Evolutionary conservation across 1,139 yeast species (phyloP).

Genomic region (Diutina neorugosa): DNA sequence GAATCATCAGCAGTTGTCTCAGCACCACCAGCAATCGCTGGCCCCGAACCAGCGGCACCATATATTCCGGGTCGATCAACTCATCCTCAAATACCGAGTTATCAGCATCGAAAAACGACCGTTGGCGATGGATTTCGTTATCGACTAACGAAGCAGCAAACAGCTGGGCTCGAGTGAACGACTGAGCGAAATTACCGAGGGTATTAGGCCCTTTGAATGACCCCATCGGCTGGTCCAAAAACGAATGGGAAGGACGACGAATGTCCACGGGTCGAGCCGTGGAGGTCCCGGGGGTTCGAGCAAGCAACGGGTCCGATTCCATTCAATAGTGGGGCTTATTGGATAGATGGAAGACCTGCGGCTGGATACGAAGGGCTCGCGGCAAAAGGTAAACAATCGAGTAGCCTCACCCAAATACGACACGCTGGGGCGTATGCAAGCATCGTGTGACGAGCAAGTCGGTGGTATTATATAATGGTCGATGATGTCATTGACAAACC

Average conservation of each 20-base stretch:
- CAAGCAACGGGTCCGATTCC: neutral
- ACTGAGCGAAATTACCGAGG: neutral
- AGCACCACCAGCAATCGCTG: constrained; percentile 49
- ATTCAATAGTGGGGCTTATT: too few species aligned
- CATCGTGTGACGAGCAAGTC: neutral
- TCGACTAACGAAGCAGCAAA: constrained; percentile 4
- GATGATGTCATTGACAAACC: too few species aligned
- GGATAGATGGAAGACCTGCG: too few species aligned
- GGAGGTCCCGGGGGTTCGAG: neutral
- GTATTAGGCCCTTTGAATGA: constrained; percentile 3
- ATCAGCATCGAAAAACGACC: constrained; percentile 1
- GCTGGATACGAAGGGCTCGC: neutral
- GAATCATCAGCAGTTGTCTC: constrained; percentile 24
- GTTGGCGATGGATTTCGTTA: neutral
- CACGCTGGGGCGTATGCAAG: neutral
- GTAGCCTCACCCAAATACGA: neutral
- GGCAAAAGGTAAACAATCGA: neutral
- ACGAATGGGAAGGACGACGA: neutral
- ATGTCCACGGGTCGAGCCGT: neutral
- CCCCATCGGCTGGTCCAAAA: constrained; percentile 2
- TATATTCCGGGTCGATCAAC: constrained; percentile 57
- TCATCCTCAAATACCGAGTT: constrained; percentile 34
- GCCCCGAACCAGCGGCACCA: constrained; percentile 56
- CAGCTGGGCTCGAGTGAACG: constrained; percentile 3
- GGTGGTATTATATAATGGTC: too few species aligned